Evolutionary conservation across 163 green algal genomes (phyloP).

Genomic region (Scenedesmus sp.): DNA sequence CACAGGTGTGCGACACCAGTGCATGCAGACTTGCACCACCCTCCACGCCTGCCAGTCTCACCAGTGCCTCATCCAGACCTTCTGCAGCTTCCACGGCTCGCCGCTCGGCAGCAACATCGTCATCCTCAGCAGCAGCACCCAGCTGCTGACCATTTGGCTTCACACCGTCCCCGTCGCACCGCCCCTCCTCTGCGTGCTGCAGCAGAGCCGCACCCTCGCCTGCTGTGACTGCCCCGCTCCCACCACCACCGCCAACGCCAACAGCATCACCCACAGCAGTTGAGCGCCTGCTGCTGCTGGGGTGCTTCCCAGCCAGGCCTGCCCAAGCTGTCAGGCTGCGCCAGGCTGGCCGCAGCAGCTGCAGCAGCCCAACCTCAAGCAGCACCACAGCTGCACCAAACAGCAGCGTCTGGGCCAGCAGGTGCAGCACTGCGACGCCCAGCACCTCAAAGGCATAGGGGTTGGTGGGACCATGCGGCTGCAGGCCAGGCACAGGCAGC

Average conservation of each 20-base stretch:
- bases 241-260: neutral
- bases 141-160: neutral
- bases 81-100: constrained; percentile 58
- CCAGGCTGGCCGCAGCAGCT: neutral
- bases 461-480: constrained; percentile 42
- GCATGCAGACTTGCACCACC: neutral
- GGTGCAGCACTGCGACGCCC: constrained; percentile 21
- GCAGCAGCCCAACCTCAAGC: constrained; percentile 61
- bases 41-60: neutral
- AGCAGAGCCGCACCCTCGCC: neutral
- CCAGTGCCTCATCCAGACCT: constrained; percentile 16
- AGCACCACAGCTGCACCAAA: constrained; percentile 65
- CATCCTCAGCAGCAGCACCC: constrained; percentile 54
- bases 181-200: neutral
- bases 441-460: constrained; percentile 62
- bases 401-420: constrained; percentile 48
- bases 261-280: neutral
- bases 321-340: neutral
- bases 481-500: constrained; percentile 42
- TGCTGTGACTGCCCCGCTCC: neutral
- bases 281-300: too few species aligned
- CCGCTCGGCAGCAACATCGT: constrained; percentile 66
- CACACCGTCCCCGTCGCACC: too few species aligned
- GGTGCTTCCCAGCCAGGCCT: neutral
- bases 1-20: neutral